These are phyloP conservation scores for Pleurostoma richardsiae DNA, from an alignment of 2,329 filamentous ascomycete species.

Conservation along the genomic window DNA sequence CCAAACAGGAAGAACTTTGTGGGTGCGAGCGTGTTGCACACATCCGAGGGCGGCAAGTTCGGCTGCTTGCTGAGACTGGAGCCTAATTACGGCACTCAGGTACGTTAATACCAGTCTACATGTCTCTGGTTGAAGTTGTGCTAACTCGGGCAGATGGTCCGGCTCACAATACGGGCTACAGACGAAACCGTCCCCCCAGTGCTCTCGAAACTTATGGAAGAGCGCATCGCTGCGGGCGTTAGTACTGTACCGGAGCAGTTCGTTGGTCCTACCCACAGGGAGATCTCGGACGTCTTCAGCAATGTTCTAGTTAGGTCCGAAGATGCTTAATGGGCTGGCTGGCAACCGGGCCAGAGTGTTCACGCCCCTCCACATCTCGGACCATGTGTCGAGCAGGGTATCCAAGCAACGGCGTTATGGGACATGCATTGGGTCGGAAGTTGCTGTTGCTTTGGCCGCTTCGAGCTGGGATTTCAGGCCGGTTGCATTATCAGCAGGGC, in stretches of 20 bases:
- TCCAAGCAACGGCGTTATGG: too few species aligned
- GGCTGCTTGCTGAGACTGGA: constrained; percentile 90
- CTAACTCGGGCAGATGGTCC: constrained; percentile 71
- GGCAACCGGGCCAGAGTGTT: too few species aligned
- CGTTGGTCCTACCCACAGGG: constrained; percentile 35
- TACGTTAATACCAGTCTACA: constrained; percentile 38
- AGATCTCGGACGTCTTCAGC: constrained; percentile 51
- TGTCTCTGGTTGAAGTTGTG: not conserved
- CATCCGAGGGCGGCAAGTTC: constrained; percentile 79
- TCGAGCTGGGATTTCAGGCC: too few species aligned
- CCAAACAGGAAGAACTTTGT: constrained; percentile 93
- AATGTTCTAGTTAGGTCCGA: constrained; percentile 44
- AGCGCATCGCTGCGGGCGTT: constrained; percentile 59
- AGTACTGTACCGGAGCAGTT: constrained; percentile 33
- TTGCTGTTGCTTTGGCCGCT: too few species aligned
- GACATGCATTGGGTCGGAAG: too few species aligned
- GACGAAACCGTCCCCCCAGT: constrained; percentile 82
- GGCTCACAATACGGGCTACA: constrained; percentile 87
- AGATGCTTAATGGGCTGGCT: too few species aligned
- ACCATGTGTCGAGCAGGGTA: too few species aligned
- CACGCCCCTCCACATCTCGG: too few species aligned
- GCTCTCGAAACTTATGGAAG: constrained; percentile 82
- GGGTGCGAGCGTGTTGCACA: constrained; percentile 82
- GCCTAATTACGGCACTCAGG: constrained; percentile 88
- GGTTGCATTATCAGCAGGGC: too few species aligned